Evolutionary conservation across 495 filamentous ascomycete genomes (phyloP).

Genomic region (Glonium stellatum): DNA sequence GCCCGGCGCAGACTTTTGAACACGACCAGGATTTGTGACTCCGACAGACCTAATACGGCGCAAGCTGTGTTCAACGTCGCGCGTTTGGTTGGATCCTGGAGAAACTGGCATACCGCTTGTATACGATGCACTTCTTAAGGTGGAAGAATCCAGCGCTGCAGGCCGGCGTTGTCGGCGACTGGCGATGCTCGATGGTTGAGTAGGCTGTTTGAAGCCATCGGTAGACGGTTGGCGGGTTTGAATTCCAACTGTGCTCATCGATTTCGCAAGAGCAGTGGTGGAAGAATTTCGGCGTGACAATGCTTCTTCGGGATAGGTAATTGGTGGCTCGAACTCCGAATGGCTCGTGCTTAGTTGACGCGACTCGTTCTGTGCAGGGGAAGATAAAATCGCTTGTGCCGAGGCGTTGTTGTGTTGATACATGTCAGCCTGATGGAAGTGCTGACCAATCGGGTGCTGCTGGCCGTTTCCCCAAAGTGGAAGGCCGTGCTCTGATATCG

Average conservation of each 20-base stretch:
- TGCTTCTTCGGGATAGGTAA: constrained; percentile 10
- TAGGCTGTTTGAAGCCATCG: constrained; percentile 32
- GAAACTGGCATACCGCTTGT: constrained; percentile 28
- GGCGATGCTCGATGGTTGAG: constrained; percentile 32
- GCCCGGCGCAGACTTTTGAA: constrained; percentile 31
- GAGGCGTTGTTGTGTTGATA: constrained; percentile 26
- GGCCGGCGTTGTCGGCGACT: constrained; percentile 34
- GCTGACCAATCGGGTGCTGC: constrained; percentile 7
- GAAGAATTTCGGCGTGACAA: constrained; percentile 29
- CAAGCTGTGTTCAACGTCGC: constrained; percentile 24
- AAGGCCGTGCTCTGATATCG: constrained; percentile 17
- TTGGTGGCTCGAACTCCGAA: constrained; percentile 14
- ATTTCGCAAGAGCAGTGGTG: constrained; percentile 24
- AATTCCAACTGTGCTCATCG: constrained; percentile 24
- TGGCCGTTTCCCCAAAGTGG: constrained; percentile 15
- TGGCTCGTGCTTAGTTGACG: constrained; percentile 14
- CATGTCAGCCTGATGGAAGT: constrained; percentile 21
- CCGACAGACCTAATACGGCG: constrained; percentile 37
- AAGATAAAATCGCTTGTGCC: constrained; percentile 20
- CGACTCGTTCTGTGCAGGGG: constrained; percentile 15
- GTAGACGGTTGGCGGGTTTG: constrained; percentile 14
- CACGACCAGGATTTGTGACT: constrained; percentile 28
- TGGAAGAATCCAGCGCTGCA: constrained; percentile 27
- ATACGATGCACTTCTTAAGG: constrained; percentile 38
- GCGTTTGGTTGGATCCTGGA: constrained; percentile 11